Evolutionary conservation across 2,329 filamentous ascomycete species (phyloP).

Genomic region (Microdochium paspali): DNA sequence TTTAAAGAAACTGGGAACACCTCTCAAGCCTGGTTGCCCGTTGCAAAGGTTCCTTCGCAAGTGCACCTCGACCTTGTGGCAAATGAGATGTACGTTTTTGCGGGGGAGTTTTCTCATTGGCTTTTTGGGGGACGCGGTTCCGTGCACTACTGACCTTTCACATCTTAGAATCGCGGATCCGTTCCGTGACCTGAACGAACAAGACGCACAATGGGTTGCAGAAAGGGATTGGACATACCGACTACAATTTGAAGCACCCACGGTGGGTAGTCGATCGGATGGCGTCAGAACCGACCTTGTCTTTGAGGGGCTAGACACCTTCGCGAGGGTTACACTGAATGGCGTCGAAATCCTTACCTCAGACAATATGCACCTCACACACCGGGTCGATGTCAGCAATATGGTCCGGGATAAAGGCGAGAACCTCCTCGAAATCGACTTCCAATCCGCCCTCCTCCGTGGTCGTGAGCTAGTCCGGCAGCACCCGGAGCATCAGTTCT

Average conservation of each 20-base stretch:
- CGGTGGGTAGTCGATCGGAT: slow-evolving; percentile 3
- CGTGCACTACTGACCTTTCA: background rate
- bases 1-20: slow-evolving; percentile 13
- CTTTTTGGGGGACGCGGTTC: background rate
- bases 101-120: background rate
- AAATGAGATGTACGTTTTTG: slow-evolving; percentile 18
- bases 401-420: slow-evolving; percentile 21
- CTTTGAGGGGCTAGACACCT: slow-evolving; percentile 57
- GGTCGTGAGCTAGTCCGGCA: slow-evolving; percentile 41
- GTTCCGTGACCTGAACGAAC: slow-evolving; percentile 52
- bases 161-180: slow-evolving; percentile 38
- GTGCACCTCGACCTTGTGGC: slow-evolving; percentile 27
- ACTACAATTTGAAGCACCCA: slow-evolving; percentile 21
- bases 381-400: slow-evolving; percentile 41
- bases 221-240: slow-evolving; percentile 52
- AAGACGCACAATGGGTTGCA: slow-evolving; percentile 51
- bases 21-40: slow-evolving; percentile 19
- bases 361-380: slow-evolving; percentile 56
- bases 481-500: slow-evolving; percentile 47
- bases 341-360: slow-evolving; percentile 39
- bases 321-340: slow-evolving; percentile 48
- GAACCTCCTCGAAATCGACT: slow-evolving; percentile 45
- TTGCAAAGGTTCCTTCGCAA: slow-evolving; percentile 22
- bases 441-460: slow-evolving; percentile 43
- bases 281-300: slow-evolving; percentile 35